Evolutionary conservation across 2,329 filamentous ascomycete species (phyloP).

Genomic region (Coniochaeta sp.): DNA sequence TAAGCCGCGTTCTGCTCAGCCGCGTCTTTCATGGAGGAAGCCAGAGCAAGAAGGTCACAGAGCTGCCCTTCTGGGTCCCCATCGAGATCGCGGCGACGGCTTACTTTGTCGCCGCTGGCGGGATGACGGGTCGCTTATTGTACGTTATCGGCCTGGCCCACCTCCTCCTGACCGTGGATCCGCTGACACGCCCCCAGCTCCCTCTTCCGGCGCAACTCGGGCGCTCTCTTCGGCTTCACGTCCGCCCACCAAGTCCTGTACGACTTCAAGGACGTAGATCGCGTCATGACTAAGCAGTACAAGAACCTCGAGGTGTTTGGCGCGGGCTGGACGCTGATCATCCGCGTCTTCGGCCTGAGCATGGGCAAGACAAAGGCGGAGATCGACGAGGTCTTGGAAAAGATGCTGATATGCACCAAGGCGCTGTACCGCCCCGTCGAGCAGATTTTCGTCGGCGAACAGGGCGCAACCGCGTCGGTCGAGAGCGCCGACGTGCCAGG

Average conservation of each 20-base stretch:
- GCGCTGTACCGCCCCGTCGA: conserved; percentile 2
- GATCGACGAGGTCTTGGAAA: neutral
- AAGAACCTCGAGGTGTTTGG: neutral
- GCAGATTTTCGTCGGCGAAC: conserved; percentile 8
- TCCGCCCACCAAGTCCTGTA: conserved; percentile 16
- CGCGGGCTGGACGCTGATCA: conserved; percentile 3
- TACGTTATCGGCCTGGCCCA: neutral
- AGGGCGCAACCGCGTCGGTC: conserved; percentile 4
- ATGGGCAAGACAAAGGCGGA: neutral
- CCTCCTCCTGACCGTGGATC: neutral
- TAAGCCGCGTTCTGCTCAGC: neutral
- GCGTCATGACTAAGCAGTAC: conserved; percentile 5
- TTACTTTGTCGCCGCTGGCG: neutral
- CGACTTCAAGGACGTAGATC: conserved; percentile 10
- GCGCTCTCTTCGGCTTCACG: conserved; percentile 14
- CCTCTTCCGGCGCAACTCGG: neutral
- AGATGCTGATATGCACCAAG: neutral
- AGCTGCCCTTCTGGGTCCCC: neutral
- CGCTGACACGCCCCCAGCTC: neutral
- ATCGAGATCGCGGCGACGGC: neutral
- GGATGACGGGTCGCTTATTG: neutral
- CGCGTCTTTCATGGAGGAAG: neutral
- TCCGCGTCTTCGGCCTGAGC: conserved; percentile 8
- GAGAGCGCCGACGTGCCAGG: conserved; percentile 3
- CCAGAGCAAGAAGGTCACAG: neutral